These are phyloP conservation scores for Aureobasidium sp. DNA, from an alignment of 2,329 filamentous ascomycete species.

Conservation along the genomic window DNA sequence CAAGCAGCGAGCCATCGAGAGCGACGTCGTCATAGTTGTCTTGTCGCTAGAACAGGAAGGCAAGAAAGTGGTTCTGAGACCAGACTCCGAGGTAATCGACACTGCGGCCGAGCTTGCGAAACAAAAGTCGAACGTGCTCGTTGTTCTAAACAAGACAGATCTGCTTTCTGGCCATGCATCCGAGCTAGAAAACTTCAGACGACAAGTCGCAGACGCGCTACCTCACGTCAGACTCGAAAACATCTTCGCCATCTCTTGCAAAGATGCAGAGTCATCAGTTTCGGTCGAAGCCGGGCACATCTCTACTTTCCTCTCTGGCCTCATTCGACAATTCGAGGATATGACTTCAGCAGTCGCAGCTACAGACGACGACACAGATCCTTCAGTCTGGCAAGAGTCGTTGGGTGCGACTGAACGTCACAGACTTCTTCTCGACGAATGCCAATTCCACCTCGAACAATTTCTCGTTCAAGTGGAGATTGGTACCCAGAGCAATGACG, in stretches of 20 bases:
- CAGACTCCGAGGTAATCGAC: conserved; percentile 50
- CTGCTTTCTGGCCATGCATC: conserved; percentile 22
- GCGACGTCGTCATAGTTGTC: conserved; percentile 78
- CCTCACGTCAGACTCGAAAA: conserved; percentile 37
- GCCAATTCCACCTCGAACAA: conserved; percentile 61
- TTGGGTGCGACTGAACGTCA: conserved; percentile 89
- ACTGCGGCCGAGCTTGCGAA: conserved; percentile 46
- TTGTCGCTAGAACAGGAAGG: conserved; percentile 58
- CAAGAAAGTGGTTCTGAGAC: conserved; percentile 20
- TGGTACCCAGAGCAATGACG: conserved; percentile 6
- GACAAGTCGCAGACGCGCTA: conserved; percentile 33
- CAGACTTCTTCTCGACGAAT: conserved; percentile 68
- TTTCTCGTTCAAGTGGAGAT: conserved; percentile 57
- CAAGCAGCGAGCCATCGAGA: conserved; percentile 69
- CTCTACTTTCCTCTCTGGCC: conserved; percentile 57
- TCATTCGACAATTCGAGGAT: conserved; percentile 60
- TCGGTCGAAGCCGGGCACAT: conserved; percentile 45
- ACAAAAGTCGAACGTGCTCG: conserved; percentile 47
- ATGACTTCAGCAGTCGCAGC: conserved; percentile 54
- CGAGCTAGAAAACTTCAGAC: conserved; percentile 4
- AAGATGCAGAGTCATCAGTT: conserved; percentile 20
- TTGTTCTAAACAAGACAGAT: conserved; percentile 57
- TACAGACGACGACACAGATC: conserved; percentile 39
- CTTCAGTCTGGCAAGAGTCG: conserved; percentile 69
- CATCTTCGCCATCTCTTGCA: conserved; percentile 66